These are phyloP conservation scores for Phytopythium sindhum DNA, from an alignment of 352 stramenopile genomes.

Conservation along the genomic window DNA sequence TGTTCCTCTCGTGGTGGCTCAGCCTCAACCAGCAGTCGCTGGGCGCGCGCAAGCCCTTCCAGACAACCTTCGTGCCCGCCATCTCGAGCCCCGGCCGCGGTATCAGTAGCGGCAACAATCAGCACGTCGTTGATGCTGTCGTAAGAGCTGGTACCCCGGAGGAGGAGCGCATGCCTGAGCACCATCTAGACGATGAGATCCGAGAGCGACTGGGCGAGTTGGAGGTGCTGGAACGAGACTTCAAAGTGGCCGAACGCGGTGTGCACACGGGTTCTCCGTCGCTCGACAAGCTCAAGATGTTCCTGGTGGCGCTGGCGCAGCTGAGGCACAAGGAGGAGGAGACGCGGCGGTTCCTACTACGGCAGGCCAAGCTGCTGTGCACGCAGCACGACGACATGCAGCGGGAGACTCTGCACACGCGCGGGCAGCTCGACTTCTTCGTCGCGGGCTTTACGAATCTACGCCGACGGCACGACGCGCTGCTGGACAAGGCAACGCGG, in stretches of 20 bases:
- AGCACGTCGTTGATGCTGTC: not conserved
- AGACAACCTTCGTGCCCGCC: constrained; percentile 61
- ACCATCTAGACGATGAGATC: constrained; percentile 63
- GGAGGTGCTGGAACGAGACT: constrained; percentile 40
- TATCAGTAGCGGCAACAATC: not conserved
- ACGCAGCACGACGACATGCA: constrained; percentile 56
- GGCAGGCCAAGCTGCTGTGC: constrained; percentile 42
- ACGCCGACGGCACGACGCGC: constrained; percentile 52
- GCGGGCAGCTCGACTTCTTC: constrained; percentile 73
- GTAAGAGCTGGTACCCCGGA: not conserved
- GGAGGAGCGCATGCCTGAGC: constrained; percentile 35
- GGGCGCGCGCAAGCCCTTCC: constrained; percentile 39
- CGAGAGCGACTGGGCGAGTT: constrained; percentile 32
- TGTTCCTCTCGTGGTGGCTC: constrained; percentile 68
- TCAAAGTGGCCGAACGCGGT: constrained; percentile 57
- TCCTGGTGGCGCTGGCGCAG: constrained; percentile 56
- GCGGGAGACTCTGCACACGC: constrained; percentile 56
- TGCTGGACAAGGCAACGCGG: constrained; percentile 47
- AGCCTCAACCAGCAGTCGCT: constrained; percentile 24
- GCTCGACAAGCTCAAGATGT: constrained; percentile 80
- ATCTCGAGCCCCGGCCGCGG: constrained; percentile 15
- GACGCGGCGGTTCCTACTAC: constrained; percentile 45
- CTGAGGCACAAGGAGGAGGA: constrained; percentile 62
- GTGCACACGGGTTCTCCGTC: constrained; percentile 50
- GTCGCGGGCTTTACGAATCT: constrained; percentile 73